These are phyloP conservation scores for Xylogone sp. DNA, from an alignment of 2,329 filamentous ascomycete genomes.

Conservation along the genomic window DNA sequence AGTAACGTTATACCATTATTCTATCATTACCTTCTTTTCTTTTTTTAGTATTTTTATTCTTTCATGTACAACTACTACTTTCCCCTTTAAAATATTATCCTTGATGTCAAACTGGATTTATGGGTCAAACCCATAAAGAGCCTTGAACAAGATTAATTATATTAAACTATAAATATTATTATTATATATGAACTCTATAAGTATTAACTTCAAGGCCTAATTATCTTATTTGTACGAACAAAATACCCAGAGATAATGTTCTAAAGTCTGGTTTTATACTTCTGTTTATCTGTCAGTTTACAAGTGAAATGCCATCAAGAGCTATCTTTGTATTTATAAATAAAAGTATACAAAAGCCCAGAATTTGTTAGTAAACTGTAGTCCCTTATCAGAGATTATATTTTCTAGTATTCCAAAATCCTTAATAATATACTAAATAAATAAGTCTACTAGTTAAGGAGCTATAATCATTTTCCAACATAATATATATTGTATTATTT, in stretches of 20 bases:
- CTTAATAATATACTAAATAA: neutral
- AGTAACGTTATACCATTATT: neutral
- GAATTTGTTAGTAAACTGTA: constrained; percentile 2
- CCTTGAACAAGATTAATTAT: neutral
- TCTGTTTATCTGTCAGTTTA: constrained; percentile 3
- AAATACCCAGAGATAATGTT: constrained; percentile 1
- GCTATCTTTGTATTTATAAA: neutral
- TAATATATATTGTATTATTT: neutral
- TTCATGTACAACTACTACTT: neutral
- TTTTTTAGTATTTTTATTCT: neutral
- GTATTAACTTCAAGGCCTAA: neutral
- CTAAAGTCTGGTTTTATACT: constrained; percentile 1
- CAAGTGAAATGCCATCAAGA: constrained; percentile 1
- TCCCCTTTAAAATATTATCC: neutral
- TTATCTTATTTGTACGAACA: constrained; percentile 3
- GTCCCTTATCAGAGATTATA: neutral
- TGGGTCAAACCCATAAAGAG: neutral
- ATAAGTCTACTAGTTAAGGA: neutral
- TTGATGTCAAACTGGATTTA: neutral
- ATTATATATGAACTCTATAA: constrained; percentile 3
- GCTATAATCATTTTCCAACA: neutral
- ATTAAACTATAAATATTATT: neutral
- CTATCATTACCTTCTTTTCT: neutral
- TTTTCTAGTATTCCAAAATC: neutral
- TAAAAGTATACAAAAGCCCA: neutral